Evolutionary conservation across 148 eudicot species (phyloP).

Genomic region (Silene latifolia): DNA sequence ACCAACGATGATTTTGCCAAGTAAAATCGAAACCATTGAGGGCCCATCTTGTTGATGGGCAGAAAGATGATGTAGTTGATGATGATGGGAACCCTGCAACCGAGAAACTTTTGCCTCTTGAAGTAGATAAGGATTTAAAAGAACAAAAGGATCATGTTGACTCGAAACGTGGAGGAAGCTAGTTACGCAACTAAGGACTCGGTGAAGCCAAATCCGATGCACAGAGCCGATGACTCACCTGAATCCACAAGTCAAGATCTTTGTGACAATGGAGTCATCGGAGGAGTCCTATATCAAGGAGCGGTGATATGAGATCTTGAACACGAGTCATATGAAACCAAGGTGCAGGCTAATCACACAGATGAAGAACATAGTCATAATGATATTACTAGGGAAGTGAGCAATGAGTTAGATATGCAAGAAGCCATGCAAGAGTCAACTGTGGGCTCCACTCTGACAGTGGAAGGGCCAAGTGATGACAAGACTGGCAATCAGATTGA

Average conservation of each 20-base stretch:
- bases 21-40: conserved; percentile 35
- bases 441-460: conserved; percentile 25
- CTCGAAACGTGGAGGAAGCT: conserved; percentile 24
- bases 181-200: conserved; percentile 24
- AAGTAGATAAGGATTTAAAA: conserved; percentile 27
- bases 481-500: conserved; percentile 33
- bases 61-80: conserved; percentile 32
- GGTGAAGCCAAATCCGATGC: conserved; percentile 36
- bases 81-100: conserved; percentile 24
- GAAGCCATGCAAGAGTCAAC: conserved; percentile 37
- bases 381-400: conserved; percentile 23
- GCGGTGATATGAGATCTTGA: conserved; percentile 23
- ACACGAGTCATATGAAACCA: conserved; percentile 35
- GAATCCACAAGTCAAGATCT: conserved; percentile 17
- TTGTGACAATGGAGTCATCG: conserved; percentile 21
- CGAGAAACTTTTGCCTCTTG: conserved; percentile 24
- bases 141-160: conserved; percentile 18
- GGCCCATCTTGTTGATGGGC: conserved; percentile 31
- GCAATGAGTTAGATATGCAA: conserved; percentile 28
- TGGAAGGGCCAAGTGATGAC: conserved; percentile 33
- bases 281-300: conserved; percentile 32
- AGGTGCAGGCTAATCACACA: conserved; percentile 31
- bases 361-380: conserved; percentile 27
- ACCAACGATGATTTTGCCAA: conserved; percentile 27
- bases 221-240: conserved; percentile 31